phyloP scores from a whole-genome alignment of 129 eudicot genomes.

The Helianthus tuberosus region DNA sequence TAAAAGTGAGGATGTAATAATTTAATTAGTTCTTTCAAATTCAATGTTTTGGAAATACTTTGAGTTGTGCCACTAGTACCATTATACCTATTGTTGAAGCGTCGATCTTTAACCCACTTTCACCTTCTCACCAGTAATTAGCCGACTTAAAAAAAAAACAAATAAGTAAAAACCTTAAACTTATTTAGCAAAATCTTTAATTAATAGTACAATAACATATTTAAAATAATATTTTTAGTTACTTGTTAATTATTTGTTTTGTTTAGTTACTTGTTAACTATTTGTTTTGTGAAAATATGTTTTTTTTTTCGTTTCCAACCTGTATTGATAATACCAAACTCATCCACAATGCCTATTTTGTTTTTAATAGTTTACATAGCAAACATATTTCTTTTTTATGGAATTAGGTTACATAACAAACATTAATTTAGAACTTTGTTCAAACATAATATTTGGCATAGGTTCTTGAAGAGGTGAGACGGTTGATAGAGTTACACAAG shows the following conservation, averaged over 20 bases:
- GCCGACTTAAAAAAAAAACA: too few relatives aligned
- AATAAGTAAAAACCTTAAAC: too few relatives aligned
- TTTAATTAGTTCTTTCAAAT: too few relatives aligned
- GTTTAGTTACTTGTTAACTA: not conserved
- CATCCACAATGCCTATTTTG: not conserved
- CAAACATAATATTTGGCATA: slow-evolving; percentile 8
- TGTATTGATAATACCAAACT: not conserved
- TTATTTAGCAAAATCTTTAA: too few relatives aligned
- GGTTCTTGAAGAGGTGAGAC: slow-evolving; percentile 70
- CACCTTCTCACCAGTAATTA: too few relatives aligned
- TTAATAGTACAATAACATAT: too few relatives aligned
- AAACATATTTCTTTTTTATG: not conserved
- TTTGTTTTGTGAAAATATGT: not conserved
- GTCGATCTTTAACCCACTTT: too few relatives aligned
- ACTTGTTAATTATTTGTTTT: not conserved
- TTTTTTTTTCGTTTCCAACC: not conserved
- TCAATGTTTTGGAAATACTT: too few relatives aligned
- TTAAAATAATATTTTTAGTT: too few relatives aligned
- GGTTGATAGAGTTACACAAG: slow-evolving; percentile 76
- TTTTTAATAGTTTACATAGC: not conserved
- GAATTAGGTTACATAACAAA: not conserved
- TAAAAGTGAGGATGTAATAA: too few relatives aligned
- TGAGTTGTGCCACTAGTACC: too few relatives aligned
- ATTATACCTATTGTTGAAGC: too few relatives aligned
- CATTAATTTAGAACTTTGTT: not conserved